Conservation (phyloP, 2,329 filamentous ascomycete species). For the Rhynchosporium secalis region DNA sequence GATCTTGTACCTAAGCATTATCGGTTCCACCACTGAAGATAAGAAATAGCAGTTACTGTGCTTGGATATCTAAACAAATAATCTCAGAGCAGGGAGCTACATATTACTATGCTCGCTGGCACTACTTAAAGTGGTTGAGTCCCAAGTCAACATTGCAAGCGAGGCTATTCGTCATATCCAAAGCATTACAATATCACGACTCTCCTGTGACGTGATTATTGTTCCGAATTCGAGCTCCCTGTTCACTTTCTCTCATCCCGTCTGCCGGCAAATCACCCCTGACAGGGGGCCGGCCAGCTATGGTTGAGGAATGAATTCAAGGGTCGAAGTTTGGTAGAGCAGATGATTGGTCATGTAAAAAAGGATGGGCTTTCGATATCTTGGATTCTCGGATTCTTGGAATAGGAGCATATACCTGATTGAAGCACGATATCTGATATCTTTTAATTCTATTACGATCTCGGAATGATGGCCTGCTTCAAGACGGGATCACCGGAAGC, state of each 20-base stretch:
- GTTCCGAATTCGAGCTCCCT: neutral
- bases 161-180: neutral
- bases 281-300: neutral
- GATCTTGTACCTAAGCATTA: no score
- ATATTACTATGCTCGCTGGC: no score
- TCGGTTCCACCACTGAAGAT: no score
- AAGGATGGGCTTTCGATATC: neutral
- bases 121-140: neutral
- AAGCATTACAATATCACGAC: neutral
- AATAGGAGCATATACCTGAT: neutral
- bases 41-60: no score
- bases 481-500: no score
- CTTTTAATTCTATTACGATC: no score
- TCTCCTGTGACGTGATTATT: constrained; percentile 12
- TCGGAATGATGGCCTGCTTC: no score
- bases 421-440: no score
- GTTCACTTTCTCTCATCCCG: neutral
- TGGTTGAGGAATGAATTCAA: neutral
- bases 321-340: constrained; percentile 6
- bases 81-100: no score
- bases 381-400: neutral
- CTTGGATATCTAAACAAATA: no score
- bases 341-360: constrained; percentile 1
- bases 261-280: constrained; percentile 3
- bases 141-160: neutral